Evolutionary conservation across 2,329 filamentous ascomycete species (phyloP), one percentile per base, ranked within the genome.

Genomic region (Curvularia sp.): DNA sequence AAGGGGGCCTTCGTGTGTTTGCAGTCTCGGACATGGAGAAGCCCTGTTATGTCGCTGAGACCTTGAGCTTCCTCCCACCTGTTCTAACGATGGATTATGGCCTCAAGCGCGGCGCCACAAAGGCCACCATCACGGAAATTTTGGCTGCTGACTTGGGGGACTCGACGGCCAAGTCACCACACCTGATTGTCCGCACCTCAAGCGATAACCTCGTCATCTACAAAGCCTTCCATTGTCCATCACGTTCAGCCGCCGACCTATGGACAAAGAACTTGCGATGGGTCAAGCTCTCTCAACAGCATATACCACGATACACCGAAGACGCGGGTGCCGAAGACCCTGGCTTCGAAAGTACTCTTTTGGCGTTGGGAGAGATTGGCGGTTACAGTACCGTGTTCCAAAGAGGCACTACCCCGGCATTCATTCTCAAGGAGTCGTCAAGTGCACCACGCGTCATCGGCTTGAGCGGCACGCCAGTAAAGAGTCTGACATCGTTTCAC

Each of bases 131-230:
- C 7, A 86, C 87, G 0, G 94, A 99, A 75, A 85, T 97, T 4
- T 73, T 97, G 7, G 86, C 97, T 5, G 89, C 93, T 33, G 89
- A 98, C 64, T 84, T 99, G 12, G 95, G 95, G 26, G 92, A 97
- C 70, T 79, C 83, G 4, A 87, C 86, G 9, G 83, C 84, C 22
- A 88, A 85, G 60, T 86, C 85, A 2, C 92, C 94, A 6, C 92
- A 96, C 74, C 81, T 99, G 20, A 88, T 98, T 66, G 91, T 93
- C 28, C 90, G 94, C 50, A 92, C 92, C 49, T 84, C 86, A 9
- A 89, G 87, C 58, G 90, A 97, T 63, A 93, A 98, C 71, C 80
- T 98, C 33, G 89, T 90, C 10, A 85, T 98, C 46, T 99, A 98
- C 74, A 88, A 95, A 73, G 93, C 94, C 1, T 89, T 92, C 66